Conservation (phyloP, 345 rosid species). For the Erodium maritimum region DNA sequence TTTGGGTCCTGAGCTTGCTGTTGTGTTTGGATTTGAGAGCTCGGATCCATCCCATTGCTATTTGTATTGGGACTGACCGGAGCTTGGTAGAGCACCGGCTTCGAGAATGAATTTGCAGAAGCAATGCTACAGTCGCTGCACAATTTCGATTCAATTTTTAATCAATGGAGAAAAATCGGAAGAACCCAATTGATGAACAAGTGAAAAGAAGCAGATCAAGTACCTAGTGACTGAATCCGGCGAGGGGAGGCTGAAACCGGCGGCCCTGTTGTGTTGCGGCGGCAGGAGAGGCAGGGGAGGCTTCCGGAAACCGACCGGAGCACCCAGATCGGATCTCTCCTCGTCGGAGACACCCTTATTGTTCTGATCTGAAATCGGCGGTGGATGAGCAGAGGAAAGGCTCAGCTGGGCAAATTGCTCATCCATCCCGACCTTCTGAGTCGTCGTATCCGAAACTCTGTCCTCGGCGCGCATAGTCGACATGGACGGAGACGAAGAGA, state of each 20-base stretch:
- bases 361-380: no score
- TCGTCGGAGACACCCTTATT: slow-evolving; percentile 34
- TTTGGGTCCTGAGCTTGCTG: no score
- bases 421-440: no score
- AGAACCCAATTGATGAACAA: no score
- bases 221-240: slow-evolving; percentile 77
- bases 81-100: slow-evolving; percentile 39
- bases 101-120: slow-evolving; percentile 49
- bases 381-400: no score
- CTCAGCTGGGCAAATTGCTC: no score
- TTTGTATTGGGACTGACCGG: slow-evolving; percentile 21
- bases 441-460: slow-evolving; percentile 54
- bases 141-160: no score
- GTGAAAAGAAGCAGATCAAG: no score
- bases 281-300: slow-evolving; percentile 64
- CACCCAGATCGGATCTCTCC: no score
- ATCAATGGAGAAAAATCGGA: no score
- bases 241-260: slow-evolving; percentile 40
- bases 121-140: slow-evolving; percentile 55
- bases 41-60: no score
- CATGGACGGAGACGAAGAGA: slow-evolving; percentile 56
- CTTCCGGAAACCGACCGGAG: slow-evolving; percentile 32
- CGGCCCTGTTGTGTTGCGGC: slow-evolving; percentile 25
- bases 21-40: no score
- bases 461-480: slow-evolving; percentile 56